Percentiles rank a stretch among this genome's conserved stretches.
Conservation (phyloP, 2,329 filamentous ascomycete species). For the Xylariales sp. region DNA sequence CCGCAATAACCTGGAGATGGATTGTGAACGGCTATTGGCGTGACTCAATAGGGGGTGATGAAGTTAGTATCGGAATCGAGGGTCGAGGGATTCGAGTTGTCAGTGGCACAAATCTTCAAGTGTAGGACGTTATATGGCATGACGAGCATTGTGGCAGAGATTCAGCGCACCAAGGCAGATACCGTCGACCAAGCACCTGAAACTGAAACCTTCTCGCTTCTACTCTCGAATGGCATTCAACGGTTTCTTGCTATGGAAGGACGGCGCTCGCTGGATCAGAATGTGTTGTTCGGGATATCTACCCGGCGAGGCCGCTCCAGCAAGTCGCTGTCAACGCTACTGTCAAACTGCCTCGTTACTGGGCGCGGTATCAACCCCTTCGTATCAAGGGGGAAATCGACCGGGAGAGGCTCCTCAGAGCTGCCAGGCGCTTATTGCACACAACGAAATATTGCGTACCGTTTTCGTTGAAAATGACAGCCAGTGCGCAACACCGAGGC, state of each 20-base stretch:
- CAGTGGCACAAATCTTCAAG: conserved; percentile 52
- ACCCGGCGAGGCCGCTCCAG: conserved; percentile 56
- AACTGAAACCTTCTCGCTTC: conserved; percentile 45
- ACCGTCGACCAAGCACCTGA: conserved; percentile 20
- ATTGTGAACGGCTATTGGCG: too few species aligned
- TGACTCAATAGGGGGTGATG: conserved; percentile 58
- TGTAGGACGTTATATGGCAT: conserved; percentile 46
- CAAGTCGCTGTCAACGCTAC: conserved; percentile 56
- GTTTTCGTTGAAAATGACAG: conserved; percentile 53
- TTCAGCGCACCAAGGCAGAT: conserved; percentile 13
- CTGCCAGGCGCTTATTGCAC: conserved; percentile 51
- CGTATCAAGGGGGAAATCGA: conserved; percentile 52
- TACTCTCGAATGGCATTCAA: conserved; percentile 35
- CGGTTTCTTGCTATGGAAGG: conserved; percentile 44
- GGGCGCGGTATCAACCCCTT: conserved; percentile 60
- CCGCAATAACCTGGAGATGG: too few species aligned
- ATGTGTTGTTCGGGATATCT: conserved; percentile 50
- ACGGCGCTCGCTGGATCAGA: conserved; percentile 45
- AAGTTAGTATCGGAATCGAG: conserved; percentile 53
- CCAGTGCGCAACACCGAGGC: conserved; percentile 50
- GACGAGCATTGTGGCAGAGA: conserved; percentile 43
- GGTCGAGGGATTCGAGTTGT: conserved; percentile 41
- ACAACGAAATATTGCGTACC: conserved; percentile 62
- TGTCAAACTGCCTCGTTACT: conserved; percentile 53
- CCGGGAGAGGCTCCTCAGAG: conserved; percentile 40